A percentile compares a stretch with the other conserved stretches of the same genome.
phyloP scores from a whole-genome alignment of 306 rosid species.

The Rosa chinensis region DNA sequence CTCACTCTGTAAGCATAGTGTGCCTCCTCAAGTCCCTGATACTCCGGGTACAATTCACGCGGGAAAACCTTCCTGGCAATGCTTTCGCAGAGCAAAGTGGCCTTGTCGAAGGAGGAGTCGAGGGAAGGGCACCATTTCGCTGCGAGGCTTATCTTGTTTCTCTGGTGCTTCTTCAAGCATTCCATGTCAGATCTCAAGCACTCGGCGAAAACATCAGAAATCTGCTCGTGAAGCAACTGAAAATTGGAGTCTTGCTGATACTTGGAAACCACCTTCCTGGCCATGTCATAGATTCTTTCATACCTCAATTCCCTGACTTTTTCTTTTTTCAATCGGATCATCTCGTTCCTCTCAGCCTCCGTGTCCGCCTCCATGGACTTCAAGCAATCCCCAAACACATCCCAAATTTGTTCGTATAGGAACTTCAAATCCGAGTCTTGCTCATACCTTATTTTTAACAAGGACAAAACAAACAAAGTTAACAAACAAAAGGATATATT shows the following conservation, averaged over 20 bases:
- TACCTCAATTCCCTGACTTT: conserved; percentile 34
- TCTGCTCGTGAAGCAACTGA: conserved; percentile 36
- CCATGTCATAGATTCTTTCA: conserved; percentile 40
- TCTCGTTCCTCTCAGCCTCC: not conserved
- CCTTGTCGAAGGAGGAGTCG: conserved; percentile 53
- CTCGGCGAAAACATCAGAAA: conserved; percentile 54
- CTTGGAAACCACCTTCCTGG: conserved; percentile 42
- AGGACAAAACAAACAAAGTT: not conserved
- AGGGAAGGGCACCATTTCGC: conserved; percentile 69
- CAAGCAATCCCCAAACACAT: not conserved
- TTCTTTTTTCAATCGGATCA: conserved; percentile 20
- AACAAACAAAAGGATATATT: not conserved
- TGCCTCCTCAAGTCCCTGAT: conserved; percentile 48
- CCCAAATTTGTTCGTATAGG: not conserved
- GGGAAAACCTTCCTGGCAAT: conserved; percentile 59
- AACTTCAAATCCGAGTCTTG: not conserved
- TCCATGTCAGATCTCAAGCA: conserved; percentile 46
- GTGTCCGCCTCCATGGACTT: conserved; percentile 12
- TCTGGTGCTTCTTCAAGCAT: conserved; percentile 29
- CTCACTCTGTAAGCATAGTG: conserved; percentile 59
- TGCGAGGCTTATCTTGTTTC: conserved; percentile 47
- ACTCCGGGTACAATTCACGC: conserved; percentile 42
- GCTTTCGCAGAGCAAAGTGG: conserved; percentile 60
- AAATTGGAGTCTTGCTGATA: conserved; percentile 37
- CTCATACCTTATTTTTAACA: not conserved